Evolutionary conservation across 495 filamentous ascomycete genomes (phyloP), one percentile per base, ranked within the genome.

Genomic region (Penicillium chermesinum): DNA sequence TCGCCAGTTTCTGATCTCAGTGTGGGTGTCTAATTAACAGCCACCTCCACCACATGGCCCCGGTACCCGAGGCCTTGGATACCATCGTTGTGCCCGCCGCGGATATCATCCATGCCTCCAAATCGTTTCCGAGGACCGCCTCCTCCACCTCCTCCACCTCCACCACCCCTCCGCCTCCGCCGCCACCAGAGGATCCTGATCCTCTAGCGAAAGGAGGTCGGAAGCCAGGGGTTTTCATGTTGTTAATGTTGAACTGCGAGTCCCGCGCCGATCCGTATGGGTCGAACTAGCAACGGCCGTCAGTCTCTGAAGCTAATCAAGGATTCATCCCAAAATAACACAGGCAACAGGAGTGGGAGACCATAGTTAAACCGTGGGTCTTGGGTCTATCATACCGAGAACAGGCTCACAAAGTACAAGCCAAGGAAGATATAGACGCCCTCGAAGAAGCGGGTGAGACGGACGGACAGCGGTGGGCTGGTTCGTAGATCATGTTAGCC

Each of bases 191-290:
- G 6, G 45, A 56, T n/a, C 58, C 56, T n/a, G 58, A 52, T 18
- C 61, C 52, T 27, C 58, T 53, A 60, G 61, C 65, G 7, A 55
- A 55, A 34, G 61, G 37, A 41, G 56, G 47, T 9, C 41, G 34
- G 2, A 53, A 58, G 15, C 48, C 55, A 14, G 49, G 32, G 30
- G 64, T 65, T 5, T 44, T 46, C 6, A 58, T 12, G 8, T 53
- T 49, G 39, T 58, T 43, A 35, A 81, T 65, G 52, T 87, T 88
- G 64, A 85, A 89, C 15, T 67, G 57, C 1, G 82, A 86, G 19
- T 69, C 71, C 59, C 84, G 75, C 0, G 83, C 85, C 8, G 84
- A 71, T 44, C 67, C 67, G 66, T 86, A 85, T 1, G 83, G 74
- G 51, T 88, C 84, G 38, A 87, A 66, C 81, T 85, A 55, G 3